Evolutionary conservation across 768 basidiomycete species (phyloP), one percentile per base, ranked within the genome.

Genomic region (Mycena epipterygia): DNA sequence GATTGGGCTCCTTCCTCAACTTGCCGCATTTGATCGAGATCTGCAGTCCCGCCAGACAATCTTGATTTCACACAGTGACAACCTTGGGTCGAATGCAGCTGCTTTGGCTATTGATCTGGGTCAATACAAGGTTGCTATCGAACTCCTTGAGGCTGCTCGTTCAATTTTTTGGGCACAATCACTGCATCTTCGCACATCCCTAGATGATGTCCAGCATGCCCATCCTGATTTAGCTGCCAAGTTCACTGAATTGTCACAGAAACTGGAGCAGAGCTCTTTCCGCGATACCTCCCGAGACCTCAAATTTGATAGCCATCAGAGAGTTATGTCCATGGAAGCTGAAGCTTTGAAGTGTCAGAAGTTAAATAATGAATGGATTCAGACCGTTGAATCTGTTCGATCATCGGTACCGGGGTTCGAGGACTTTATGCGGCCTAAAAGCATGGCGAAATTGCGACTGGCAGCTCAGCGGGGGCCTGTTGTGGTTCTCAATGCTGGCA

Each of bases 401-500:
- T 60, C 42, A 14, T 58, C n/a, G n/a, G n/a, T 63, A 3, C 48
- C 33, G 12, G 73, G 74, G 9, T 74, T 76, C 44, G 46, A 73
- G n/a, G 49, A 72, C 25, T 79, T 79, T 49, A 60, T 75, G 41
- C 51, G 39, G 35, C 62, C 73, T 16, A 42, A 67, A 33, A 35
- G 46, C 11, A 76, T 75, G 25, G 23, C 32, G 21, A 48, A 52
- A 16, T 66, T 77, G 17, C 53, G 57, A 23, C 39, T 56, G 21
- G 74, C 71, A n/a, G 74, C 75, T 11, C 51, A 19, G 8, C 37
- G 59, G 29, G 74, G 76, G 8, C 74, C 71, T 16, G 72, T 76
- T 21, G 72, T 76, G 29, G 37, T 79, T 39, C 55, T 78, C 29
- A 77, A 73, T 51, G 60, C 73, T 51, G 57, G 52, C 29, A 23